Evolutionary conservation across 2,329 filamentous ascomycete genomes (phyloP).

Genomic region (Taxawa tesnikishii): DNA sequence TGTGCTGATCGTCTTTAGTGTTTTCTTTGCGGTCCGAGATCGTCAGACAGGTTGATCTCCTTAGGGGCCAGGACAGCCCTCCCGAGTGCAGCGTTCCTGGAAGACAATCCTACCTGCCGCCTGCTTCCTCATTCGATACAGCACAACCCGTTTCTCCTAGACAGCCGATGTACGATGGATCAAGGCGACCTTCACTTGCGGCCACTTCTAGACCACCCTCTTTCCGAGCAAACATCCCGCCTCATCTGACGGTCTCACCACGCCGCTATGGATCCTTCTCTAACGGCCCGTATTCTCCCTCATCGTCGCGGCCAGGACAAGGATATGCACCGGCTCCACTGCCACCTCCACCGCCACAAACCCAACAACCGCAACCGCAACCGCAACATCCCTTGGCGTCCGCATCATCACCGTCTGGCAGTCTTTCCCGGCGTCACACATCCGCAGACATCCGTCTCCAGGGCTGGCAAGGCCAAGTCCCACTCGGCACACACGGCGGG

Average conservation of each 20-base stretch:
- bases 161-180: slow-evolving; percentile 55
- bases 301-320: slow-evolving; percentile 59
- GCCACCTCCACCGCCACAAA: slow-evolving; percentile 52
- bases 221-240: slow-evolving; percentile 66
- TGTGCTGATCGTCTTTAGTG: too few species aligned
- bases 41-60: slow-evolving; percentile 45
- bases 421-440: slow-evolving; percentile 74
- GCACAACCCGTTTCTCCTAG: slow-evolving; percentile 10
- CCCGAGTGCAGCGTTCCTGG: slow-evolving; percentile 55
- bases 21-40: slow-evolving; percentile 51
- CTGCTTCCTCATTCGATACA: slow-evolving; percentile 42
- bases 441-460: slow-evolving; percentile 79
- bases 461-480: slow-evolving; percentile 62
- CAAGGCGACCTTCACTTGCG: slow-evolving; percentile 57
- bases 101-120: slow-evolving; percentile 51
- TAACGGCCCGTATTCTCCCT: slow-evolving; percentile 54
- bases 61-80: slow-evolving; percentile 44
- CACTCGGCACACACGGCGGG: slow-evolving; percentile 30
- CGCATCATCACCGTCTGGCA: slow-evolving; percentile 47
- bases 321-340: slow-evolving; percentile 47
- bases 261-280: slow-evolving; percentile 77
- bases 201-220: slow-evolving; percentile 50
- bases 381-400: slow-evolving; percentile 50
- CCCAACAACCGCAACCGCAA: slow-evolving; percentile 36
- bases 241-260: slow-evolving; percentile 68